A percentile compares a stretch with the other conserved stretches of the same genome.
Evolutionary conservation across 306 rosid species (phyloP).

Genomic region (Lablab purpureus): DNA sequence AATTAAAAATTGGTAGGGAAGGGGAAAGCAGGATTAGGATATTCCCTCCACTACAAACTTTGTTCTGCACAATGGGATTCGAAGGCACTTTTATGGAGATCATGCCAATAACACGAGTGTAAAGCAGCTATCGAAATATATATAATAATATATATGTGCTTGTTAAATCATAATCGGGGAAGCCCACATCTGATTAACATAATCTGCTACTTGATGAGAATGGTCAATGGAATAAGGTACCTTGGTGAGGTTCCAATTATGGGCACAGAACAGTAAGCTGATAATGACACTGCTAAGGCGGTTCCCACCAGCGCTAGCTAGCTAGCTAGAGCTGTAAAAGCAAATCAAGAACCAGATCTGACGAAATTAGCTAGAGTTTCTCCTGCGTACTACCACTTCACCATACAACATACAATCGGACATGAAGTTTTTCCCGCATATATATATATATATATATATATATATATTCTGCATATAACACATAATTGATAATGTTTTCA

Average conservation of each 20-base stretch:
- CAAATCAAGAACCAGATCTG: slow-evolving; percentile 25
- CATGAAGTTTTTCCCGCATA: too few species aligned
- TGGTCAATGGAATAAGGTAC: slow-evolving; percentile 54
- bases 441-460: not conserved
- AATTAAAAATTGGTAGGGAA: slow-evolving; percentile 47
- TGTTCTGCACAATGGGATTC: slow-evolving; percentile 49
- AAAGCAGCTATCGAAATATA: slow-evolving; percentile 43
- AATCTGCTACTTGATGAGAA: slow-evolving; percentile 30
- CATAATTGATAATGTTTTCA: not conserved
- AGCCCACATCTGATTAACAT: slow-evolving; percentile 43
- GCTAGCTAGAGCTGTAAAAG: slow-evolving; percentile 20
- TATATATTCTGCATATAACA: not conserved
- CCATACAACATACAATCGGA: not conserved
- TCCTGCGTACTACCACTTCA: not conserved
- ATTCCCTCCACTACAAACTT: slow-evolving; percentile 50
- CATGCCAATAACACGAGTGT: slow-evolving; percentile 45
- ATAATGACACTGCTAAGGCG: slow-evolving; percentile 46
- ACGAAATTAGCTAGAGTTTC: slow-evolving; percentile 28
- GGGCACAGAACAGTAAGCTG: slow-evolving; percentile 44
- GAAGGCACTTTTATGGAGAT: slow-evolving; percentile 43
- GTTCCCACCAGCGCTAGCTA: slow-evolving; percentile 45
- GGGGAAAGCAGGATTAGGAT: slow-evolving; percentile 57
- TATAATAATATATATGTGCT: slow-evolving; percentile 12
- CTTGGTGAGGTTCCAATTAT: slow-evolving; percentile 52
- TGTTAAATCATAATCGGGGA: slow-evolving; percentile 46